Base-by-base conservation (phyloP, 2,329 filamentous ascomycete genomes). In the Pseudocercospora musae region DNA sequence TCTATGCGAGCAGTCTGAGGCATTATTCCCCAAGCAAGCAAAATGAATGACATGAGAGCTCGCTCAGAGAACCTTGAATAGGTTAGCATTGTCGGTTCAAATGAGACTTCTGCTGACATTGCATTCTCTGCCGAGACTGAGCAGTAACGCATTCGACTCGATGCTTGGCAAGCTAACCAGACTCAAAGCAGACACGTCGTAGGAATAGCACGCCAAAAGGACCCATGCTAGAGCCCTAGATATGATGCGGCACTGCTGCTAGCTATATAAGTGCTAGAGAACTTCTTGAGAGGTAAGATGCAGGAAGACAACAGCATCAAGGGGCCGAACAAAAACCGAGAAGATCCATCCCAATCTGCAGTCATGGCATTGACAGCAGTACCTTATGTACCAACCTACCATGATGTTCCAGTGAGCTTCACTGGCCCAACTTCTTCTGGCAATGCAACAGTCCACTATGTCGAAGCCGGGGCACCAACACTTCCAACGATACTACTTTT, bases 401-500 rank as follows among this genome's bases (percentile, higher is more conserved):
- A 66, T 42, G 55, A 66, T 42, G 18, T 62, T 1, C 31, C 58
- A 37, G 59, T 66, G 33, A 57, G 20, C 33, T 53, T 60, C 57
- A 53, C 52, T 27, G 64, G 60, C 15, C 60, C 57, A n/a, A 62
- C 50, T 4, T 56, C 60, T 8, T 50, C 57, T n/a, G 60, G 60
- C 46, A 60, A 60, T 7, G 58, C 64, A 27, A 63, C 58, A 27
- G 62, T 71, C 55, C 63, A 66, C 59, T 71, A 70, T 50, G 23
- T 63, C 44, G 66, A 68, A 60, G 68, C 68, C 10, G 70, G 69
- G 29, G 48, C 56, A 10, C 46, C 60, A 7, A 60, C 37, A 13
- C 37, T 65, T 2, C 78, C 79, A 11, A 76, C 74, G 1, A 68
- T 82, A 15, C 74, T 82, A 52, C 75, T 82, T 7, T 75, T 82